These are phyloP conservation scores for Arxiozyma heterogenica DNA, from an alignment of 1,139 yeast genomes.

Conservation along the genomic window DNA sequence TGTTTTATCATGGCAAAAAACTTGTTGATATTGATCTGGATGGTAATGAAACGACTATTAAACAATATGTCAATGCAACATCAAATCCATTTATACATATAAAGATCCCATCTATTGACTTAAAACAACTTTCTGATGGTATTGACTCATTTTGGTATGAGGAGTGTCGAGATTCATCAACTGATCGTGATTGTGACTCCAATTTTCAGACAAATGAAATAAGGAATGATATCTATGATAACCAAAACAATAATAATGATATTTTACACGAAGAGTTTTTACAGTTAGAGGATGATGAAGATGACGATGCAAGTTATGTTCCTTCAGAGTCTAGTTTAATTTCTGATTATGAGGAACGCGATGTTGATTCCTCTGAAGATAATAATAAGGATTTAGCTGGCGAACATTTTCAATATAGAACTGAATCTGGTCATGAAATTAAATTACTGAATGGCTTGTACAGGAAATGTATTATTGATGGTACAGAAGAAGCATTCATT, in stretches of 20 bases:
- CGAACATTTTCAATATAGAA: slow-evolving; percentile 1
- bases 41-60: slow-evolving; percentile 17
- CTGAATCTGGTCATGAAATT: slow-evolving; percentile 12
- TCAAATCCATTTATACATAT: slow-evolving; percentile 22
- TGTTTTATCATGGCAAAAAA: slow-evolving; percentile 25
- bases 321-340: not conserved
- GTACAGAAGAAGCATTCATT: slow-evolving; percentile 16
- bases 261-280: not conserved
- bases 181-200: not conserved
- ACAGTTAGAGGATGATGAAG: not conserved
- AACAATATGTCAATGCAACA: slow-evolving; percentile 10
- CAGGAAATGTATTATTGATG: slow-evolving; percentile 16
- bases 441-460: slow-evolving; percentile 11
- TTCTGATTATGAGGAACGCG: not conserved
- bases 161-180: not conserved
- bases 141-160: slow-evolving; percentile 27
- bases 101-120: slow-evolving; percentile 14
- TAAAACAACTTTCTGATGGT: slow-evolving; percentile 8
- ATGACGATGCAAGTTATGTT: not conserved
- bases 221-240: not conserved
- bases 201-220: slow-evolving; percentile 2
- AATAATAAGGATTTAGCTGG: not conserved
- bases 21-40: slow-evolving; percentile 15
- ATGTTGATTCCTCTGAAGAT: not conserved
- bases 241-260: not conserved